Evolutionary conservation across 768 basidiomycete genomes (phyloP), one percentile per base, ranked within the genome.

Genomic region (Omphalotus guepiniiformis): DNA sequence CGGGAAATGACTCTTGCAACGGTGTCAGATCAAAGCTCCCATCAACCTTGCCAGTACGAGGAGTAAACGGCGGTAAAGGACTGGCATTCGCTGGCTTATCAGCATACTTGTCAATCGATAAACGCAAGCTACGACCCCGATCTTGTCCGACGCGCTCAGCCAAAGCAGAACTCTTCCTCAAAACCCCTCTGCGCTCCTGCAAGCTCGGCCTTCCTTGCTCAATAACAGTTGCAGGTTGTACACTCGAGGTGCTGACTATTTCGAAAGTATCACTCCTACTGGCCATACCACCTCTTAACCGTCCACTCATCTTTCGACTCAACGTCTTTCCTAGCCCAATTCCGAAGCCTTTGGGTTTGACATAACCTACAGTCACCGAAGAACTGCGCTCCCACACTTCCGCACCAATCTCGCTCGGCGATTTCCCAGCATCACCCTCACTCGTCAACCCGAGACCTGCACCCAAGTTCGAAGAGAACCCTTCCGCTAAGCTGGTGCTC

Each of bases 231-330:
- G 16, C 16, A 6, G 42, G 5, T 6, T 29, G 32, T n/a, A 36
- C 6, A 26, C 19, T 35, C 15, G 35, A 26, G 11, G 22, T 4
- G 26, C 28, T 6, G 30, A 15, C 8, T 15, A 37, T 19, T 36
- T 46, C 34, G 2, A 36, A n/a, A 37, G 44, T 25, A 16, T 22
- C 23, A 6, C 18, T 36, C 23, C 30, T 46, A 8, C 19, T 37
- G 13, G 44, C n/a, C 40, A 41, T 55, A 55, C 54, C 53, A n/a
- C n/a, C n/a, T n/a, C n/a, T n/a, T 53, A 61, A 68, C 35, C 62
- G 58, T 5, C 64, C 66, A 0, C 69, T 70, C 23, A 70, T 57
- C 53, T 71, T 73, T 28, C 66, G 50, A 25, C 63, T 60, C 11
- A 71, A 53, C 5, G 60, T 63, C 48, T 55, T 53, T 32, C 56